Percentiles rank a stretch among this genome's conserved stretches.
Conservation (phyloP, 257 asterid genomes). For the Coffea eugenioides region DNA sequence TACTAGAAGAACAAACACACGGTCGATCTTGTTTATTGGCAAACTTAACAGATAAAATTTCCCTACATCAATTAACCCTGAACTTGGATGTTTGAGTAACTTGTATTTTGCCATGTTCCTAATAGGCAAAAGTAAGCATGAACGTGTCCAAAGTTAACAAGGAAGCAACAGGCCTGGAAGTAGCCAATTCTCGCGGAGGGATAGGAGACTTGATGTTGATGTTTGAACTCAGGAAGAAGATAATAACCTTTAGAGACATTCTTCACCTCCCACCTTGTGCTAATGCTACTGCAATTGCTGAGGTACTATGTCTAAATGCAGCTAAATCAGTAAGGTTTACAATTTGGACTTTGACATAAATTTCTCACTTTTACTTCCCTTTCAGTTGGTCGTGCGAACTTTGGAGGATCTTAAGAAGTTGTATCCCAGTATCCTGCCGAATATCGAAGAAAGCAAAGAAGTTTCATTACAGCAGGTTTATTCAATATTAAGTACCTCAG, state of each 20-base stretch:
- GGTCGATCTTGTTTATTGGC: background rate
- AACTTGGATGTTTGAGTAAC: background rate
- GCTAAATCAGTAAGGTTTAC: background rate
- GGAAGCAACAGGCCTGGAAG: background rate
- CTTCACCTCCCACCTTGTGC: constrained; percentile 1
- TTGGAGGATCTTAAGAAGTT: constrained; percentile 12
- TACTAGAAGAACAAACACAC: background rate
- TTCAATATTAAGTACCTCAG: background rate
- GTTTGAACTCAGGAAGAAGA: constrained; percentile 15
- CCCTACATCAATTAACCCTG: background rate
- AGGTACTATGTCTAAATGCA: background rate
- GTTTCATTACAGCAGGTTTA: constrained; percentile 7
- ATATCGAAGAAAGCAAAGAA: background rate
- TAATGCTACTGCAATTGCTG: background rate
- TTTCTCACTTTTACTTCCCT: background rate
- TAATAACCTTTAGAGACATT: background rate
- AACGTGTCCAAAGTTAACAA: background rate
- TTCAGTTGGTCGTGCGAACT: constrained; percentile 3
- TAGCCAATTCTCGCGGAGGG: background rate
- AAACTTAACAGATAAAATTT: too few species aligned
- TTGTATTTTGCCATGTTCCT: background rate
- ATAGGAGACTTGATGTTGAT: background rate
- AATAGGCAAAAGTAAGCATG: background rate
- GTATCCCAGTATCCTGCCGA: constrained; percentile 5
- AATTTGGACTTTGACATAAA: background rate